phyloP scores from a whole-genome alignment of 129 eudicot species.

The Lactuca sativa region DNA sequence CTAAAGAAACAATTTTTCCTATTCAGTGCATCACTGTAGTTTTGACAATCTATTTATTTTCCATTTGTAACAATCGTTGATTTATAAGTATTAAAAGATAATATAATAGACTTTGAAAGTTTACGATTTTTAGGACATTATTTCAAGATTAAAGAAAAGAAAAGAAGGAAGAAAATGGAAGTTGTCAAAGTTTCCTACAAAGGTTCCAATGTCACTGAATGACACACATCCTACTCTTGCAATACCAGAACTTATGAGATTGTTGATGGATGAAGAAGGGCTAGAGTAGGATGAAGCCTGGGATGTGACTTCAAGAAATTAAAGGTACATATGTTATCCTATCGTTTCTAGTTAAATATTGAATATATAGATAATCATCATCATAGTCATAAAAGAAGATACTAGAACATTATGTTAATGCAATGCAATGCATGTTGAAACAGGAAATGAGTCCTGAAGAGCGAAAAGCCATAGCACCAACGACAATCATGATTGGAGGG shows the following conservation, averaged over 20 bases:
- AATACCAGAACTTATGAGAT: slow-evolving; percentile 94
- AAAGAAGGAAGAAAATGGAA: slow-evolving; percentile 43
- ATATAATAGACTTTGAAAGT: no score
- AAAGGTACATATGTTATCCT: slow-evolving; percentile 53
- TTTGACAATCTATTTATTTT: slow-evolving; percentile 26
- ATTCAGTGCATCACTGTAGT: slow-evolving; percentile 99
- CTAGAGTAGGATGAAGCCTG: slow-evolving; percentile 99
- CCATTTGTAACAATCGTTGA: not conserved
- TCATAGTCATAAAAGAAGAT: not conserved
- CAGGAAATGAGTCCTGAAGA: slow-evolving; percentile 97
- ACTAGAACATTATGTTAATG: not conserved
- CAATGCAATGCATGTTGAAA: slow-evolving; percentile 1
- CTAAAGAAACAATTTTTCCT: slow-evolving; percentile 95
- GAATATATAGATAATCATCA: not conserved
- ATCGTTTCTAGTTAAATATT: not conserved
- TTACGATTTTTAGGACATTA: no score
- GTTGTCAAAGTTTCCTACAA: slow-evolving; percentile 87
- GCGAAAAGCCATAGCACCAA: slow-evolving; percentile 68
- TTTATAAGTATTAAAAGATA: no score
- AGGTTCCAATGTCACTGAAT: slow-evolving; percentile 96
- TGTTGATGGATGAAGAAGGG: slow-evolving; percentile 95
- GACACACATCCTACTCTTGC: slow-evolving; percentile 99
- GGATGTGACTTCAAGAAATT: slow-evolving; percentile 76
- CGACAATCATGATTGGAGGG: slow-evolving; percentile 98
- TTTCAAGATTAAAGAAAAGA: no score